Evolutionary conservation across 345 rosid genomes (phyloP).

Genomic region (Lagerstroemia speciosa): DNA sequence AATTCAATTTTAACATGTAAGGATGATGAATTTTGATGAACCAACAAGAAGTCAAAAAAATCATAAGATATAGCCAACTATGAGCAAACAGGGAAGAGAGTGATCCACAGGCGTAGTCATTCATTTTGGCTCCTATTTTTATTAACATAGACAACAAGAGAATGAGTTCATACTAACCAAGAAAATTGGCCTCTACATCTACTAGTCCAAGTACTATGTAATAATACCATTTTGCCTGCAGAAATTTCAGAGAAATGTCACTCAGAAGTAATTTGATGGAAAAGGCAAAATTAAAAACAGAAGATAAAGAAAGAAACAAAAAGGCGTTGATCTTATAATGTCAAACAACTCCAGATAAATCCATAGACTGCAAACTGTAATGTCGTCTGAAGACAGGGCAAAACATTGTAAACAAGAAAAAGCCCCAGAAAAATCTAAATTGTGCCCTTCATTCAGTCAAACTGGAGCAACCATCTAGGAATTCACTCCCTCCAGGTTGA

Average conservation of each 20-base stretch:
- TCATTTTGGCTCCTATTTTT: neutral
- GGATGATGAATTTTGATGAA: neutral
- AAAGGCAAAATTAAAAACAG: neutral
- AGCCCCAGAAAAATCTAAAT: too few relatives aligned
- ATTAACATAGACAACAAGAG: neutral
- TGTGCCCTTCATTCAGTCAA: too few relatives aligned
- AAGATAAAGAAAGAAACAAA: neutral
- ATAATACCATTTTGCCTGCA: slow-evolving; percentile 87
- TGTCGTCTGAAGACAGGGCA: too few relatives aligned
- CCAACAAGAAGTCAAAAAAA: neutral
- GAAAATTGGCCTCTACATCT: slow-evolving; percentile 87
- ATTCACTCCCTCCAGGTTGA: too few relatives aligned
- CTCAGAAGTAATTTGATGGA: neutral
- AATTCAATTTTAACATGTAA: neutral
- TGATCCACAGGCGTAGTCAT: neutral
- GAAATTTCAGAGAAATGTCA: slow-evolving; percentile 14
- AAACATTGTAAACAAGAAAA: too few relatives aligned
- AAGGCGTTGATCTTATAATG: neutral
- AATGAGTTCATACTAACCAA: slow-evolving; percentile 43
- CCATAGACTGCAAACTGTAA: neutral
- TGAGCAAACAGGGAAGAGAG: neutral
- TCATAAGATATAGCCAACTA: neutral
- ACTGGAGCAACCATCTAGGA: too few relatives aligned
- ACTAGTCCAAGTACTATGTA: slow-evolving; percentile 61
- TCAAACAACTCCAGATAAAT: neutral